Evolutionary conservation across 768 basidiomycete genomes (phyloP).

Genomic region (Lyophyllum semitale): DNA sequence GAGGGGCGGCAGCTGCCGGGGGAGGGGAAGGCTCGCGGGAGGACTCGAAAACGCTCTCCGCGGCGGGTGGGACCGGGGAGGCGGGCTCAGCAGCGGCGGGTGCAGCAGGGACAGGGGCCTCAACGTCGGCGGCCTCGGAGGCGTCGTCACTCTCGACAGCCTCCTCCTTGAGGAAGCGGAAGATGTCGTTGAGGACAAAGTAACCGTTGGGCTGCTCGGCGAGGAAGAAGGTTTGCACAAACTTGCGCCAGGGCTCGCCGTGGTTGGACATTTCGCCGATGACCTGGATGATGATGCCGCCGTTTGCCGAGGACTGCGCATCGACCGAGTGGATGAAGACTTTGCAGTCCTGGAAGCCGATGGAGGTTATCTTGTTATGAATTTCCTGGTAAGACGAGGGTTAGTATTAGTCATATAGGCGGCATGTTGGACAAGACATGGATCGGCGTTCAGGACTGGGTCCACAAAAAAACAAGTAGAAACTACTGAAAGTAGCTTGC

Average conservation of each 20-base stretch:
- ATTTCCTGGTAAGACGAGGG: slow-evolving; percentile 69
- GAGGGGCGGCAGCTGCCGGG: slow-evolving; percentile 30
- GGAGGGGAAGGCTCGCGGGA: slow-evolving; percentile 38
- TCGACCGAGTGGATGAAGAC: slow-evolving; percentile 99
- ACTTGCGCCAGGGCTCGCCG: slow-evolving; percentile 92
- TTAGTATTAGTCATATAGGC: background rate
- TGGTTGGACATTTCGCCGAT: slow-evolving; percentile 99
- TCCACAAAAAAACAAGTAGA: too few relatives aligned
- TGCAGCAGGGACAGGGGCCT: background rate
- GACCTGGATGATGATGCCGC: slow-evolving; percentile 98
- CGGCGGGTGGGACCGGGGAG: slow-evolving; percentile 30
- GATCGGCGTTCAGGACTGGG: too few relatives aligned
- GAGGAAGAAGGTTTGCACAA: slow-evolving; percentile 99
- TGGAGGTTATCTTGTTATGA: slow-evolving; percentile 91
- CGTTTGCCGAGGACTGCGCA: slow-evolving; percentile 91
- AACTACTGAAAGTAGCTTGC: too few relatives aligned
- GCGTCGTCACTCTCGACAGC: slow-evolving; percentile 76
- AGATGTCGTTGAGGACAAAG: slow-evolving; percentile 99
- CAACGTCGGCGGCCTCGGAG: slow-evolving; percentile 40
- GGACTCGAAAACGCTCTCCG: slow-evolving; percentile 38
- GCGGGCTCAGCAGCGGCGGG: slow-evolving; percentile 26
- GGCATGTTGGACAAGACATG: too few relatives aligned
- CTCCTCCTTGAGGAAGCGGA: slow-evolving; percentile 98
- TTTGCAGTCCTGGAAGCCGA: slow-evolving; percentile 96
- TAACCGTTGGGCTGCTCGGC: slow-evolving; percentile 99